Evolutionary conservation across 768 basidiomycete species (phyloP).

Genomic region (Rhodotorula graminis): DNA sequence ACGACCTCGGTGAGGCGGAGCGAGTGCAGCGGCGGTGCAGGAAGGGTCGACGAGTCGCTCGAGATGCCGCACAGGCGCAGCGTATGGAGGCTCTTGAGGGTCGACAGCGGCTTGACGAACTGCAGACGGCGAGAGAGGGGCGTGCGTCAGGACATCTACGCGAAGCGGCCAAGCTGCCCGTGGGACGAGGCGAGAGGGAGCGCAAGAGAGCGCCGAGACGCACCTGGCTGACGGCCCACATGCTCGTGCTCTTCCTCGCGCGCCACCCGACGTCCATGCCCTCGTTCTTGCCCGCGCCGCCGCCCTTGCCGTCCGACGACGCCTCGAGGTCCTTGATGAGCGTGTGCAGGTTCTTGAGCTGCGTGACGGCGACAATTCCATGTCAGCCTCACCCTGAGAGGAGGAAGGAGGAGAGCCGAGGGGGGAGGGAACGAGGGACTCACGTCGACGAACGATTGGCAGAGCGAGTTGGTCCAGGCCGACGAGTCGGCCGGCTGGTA

Average conservation of each 20-base stretch:
- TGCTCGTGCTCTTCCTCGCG: constrained; percentile 12
- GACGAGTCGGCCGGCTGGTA: constrained; percentile 21
- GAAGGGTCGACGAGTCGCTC: constrained; percentile 28
- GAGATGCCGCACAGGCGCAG: constrained; percentile 32
- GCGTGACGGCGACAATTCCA: neutral
- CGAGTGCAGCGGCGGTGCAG: constrained; percentile 3
- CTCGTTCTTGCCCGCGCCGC: constrained; percentile 20
- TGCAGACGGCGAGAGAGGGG: neutral
- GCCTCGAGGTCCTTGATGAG: constrained; percentile 33
- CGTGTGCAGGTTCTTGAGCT: constrained; percentile 29
- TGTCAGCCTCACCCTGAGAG: neutral
- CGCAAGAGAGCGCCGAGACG: neutral
- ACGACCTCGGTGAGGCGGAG: constrained; percentile 27
- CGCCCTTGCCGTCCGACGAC: neutral
- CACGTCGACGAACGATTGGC: constrained; percentile 17
- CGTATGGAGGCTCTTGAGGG: constrained; percentile 13
- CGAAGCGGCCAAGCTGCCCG: neutral
- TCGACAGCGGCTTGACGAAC: constrained; percentile 32
- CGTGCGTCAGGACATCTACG: neutral
- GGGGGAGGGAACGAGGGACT: neutral
- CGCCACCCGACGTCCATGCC: constrained; percentile 36
- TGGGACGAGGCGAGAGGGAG: neutral
- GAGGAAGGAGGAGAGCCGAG: neutral
- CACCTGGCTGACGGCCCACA: constrained; percentile 36
- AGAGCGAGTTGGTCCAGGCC: constrained; percentile 31